A percentile compares a stretch with the other conserved stretches of the same genome.
Evolutionary conservation across 2,329 filamentous ascomycete genomes (phyloP).

Genomic region (Pseudonectria foliicola): DNA sequence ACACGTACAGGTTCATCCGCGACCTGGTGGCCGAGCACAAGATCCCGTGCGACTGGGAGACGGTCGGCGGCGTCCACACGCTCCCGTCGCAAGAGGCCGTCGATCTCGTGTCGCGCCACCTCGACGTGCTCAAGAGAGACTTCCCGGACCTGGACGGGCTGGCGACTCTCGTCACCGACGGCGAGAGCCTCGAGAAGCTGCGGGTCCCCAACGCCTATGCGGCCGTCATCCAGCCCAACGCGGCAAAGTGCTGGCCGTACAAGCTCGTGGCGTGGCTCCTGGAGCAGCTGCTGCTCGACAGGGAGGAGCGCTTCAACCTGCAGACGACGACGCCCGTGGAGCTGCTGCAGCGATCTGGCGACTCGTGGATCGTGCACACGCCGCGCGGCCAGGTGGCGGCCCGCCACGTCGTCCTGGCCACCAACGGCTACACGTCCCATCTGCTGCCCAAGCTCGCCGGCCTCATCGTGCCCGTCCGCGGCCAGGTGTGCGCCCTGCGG

Average conservation of each 20-base stretch:
- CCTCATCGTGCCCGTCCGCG: conserved; percentile 70
- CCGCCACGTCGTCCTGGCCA: conserved; percentile 64
- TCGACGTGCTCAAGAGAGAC: conserved; percentile 40
- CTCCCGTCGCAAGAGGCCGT: conserved; percentile 53
- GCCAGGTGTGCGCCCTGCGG: conserved; percentile 61
- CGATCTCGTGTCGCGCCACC: conserved; percentile 39
- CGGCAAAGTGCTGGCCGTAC: conserved; percentile 73
- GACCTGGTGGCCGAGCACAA: conserved; percentile 47
- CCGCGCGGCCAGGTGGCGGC: conserved; percentile 59
- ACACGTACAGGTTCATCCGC: conserved; percentile 56
- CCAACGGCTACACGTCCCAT: conserved; percentile 76
- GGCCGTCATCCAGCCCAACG: conserved; percentile 56
- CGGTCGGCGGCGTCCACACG: conserved; percentile 55
- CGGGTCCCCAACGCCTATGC: conserved; percentile 51
- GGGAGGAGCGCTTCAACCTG: conserved; percentile 52
- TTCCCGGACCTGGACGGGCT: conserved; percentile 51
- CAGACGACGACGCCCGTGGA: conserved; percentile 66
- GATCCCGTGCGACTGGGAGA: conserved; percentile 64
- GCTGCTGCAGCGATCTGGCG: conserved; percentile 31
- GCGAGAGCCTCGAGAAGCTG: conserved; percentile 40
- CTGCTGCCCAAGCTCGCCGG: conserved; percentile 62
- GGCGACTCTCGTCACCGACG: conserved; percentile 33
- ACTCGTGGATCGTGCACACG: conserved; percentile 58
- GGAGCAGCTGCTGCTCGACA: conserved; percentile 48
- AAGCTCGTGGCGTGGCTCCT: conserved; percentile 72